Percentiles rank a stretch among this genome's conserved stretches.
Evolutionary conservation across 345 rosid genomes (phyloP).

Genomic region (Sisymbrium irio): DNA sequence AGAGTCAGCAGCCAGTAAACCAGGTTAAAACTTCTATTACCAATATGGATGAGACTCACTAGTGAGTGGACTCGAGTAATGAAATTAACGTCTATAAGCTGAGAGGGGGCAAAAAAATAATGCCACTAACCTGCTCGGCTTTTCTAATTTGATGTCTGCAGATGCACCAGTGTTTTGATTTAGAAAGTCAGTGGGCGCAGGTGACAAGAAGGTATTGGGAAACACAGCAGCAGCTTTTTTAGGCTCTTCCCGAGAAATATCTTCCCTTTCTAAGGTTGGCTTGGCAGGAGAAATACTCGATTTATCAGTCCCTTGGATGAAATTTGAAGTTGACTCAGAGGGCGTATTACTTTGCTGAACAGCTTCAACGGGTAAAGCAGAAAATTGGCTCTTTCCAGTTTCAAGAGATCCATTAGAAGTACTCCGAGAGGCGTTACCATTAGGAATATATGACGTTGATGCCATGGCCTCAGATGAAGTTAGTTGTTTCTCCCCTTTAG

Average conservation of each 20-base stretch:
- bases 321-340: constrained; percentile 33
- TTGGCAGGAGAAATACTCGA: constrained; percentile 13
- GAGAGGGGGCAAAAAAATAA: constrained; percentile 11
- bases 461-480: constrained; percentile 37
- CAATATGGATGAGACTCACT: constrained; percentile 26
- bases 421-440: constrained; percentile 34
- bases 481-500: constrained; percentile 35
- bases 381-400: constrained; percentile 42
- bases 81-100: constrained; percentile 3
- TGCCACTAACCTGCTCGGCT: constrained; percentile 33
- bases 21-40: constrained; percentile 23
- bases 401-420: constrained; percentile 35
- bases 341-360: constrained; percentile 34
- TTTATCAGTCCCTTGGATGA: constrained; percentile 25
- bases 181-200: neutral
- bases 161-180: constrained; percentile 24
- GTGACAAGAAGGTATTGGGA: constrained; percentile 15
- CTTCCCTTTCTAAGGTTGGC: constrained; percentile 5
- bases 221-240: constrained; percentile 20
- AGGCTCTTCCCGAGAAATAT: constrained; percentile 20
- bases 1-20: constrained; percentile 11
- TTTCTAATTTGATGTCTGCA: constrained; percentile 25
- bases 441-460: constrained; percentile 28
- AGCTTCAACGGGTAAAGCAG: constrained; percentile 33
- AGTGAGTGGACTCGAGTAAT: constrained; percentile 18